Conservation (phyloP, 495 filamentous ascomycete species). For the Bryoglossum gracile region DNA sequence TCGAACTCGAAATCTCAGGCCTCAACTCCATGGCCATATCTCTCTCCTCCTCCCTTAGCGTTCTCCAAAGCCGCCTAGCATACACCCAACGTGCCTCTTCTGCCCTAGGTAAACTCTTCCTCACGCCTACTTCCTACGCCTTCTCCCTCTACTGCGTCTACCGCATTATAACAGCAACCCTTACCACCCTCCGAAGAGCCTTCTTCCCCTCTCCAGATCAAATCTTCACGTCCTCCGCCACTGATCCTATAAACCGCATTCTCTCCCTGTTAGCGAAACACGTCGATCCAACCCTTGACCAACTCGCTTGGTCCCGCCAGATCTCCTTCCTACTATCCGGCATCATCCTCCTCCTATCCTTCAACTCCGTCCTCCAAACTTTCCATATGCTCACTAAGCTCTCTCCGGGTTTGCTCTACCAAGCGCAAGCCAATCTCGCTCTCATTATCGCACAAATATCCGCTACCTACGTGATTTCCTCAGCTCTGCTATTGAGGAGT, state of each 20-base stretch:
- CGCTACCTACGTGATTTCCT: constrained; percentile 71
- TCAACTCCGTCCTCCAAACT: constrained; percentile 68
- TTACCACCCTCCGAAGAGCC: constrained; percentile 52
- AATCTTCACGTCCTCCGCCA: constrained; percentile 50
- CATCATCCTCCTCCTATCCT: constrained; percentile 68
- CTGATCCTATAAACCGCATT: constrained; percentile 72
- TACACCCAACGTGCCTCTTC: constrained; percentile 56
- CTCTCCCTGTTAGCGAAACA: constrained; percentile 65
- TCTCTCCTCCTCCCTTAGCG: constrained; percentile 51
- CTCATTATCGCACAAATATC: constrained; percentile 67
- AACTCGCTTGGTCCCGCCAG: constrained; percentile 64
- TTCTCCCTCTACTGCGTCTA: constrained; percentile 75
- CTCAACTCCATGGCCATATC: constrained; percentile 66
- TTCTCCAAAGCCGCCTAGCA: constrained; percentile 50
- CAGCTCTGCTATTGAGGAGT: constrained; percentile 62
- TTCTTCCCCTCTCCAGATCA: constrained; percentile 34
- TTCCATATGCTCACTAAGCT: constrained; percentile 66
- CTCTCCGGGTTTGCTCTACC: constrained; percentile 54
- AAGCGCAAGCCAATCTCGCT: constrained; percentile 59
- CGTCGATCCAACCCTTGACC: constrained; percentile 64
- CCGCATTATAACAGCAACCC: constrained; percentile 58
- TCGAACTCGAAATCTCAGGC: constrained; percentile 70
- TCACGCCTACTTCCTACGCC: constrained; percentile 45
- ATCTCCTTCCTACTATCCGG: constrained; percentile 73
- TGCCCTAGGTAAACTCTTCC: constrained; percentile 49